phyloP scores from a whole-genome alignment of 257 asterid genomes.

The Penstemon eatonii region DNA sequence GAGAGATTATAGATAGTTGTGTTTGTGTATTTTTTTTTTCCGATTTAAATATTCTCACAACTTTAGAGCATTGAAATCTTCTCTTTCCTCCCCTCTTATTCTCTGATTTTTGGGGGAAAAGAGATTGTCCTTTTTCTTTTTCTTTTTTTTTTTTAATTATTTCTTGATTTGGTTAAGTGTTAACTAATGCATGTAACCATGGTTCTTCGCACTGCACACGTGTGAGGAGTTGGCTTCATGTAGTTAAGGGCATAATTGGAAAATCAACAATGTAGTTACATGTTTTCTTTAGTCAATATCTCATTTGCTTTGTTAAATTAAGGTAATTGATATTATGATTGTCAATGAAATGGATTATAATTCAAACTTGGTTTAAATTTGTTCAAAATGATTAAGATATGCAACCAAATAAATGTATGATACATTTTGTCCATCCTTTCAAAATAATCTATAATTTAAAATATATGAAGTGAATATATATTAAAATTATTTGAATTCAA shows the following conservation, averaged over 20 bases:
- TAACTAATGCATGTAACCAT: not conserved
- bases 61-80: constrained; percentile 24
- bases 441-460: too few species aligned
- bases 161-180: not conserved
- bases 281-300: too few species aligned
- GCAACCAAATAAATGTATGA: too few species aligned
- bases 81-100: constrained; percentile 1
- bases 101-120: constrained; percentile 5
- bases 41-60: constrained; percentile 14
- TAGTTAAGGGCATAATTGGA: not conserved
- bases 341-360: too few species aligned
- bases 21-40: constrained; percentile 15
- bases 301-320: too few species aligned
- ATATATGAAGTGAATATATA: too few species aligned
- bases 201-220: not conserved
- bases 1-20: constrained; percentile 29
- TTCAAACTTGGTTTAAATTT: too few species aligned
- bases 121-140: not conserved
- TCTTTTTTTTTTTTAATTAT: not conserved
- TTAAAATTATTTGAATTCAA: too few species aligned
- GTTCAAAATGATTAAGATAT: too few species aligned
- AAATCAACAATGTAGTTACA: too few species aligned
- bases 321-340: too few species aligned
- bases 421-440: too few species aligned
- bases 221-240: not conserved